phyloP scores from a whole-genome alignment of 768 basidiomycete species.

The Naganishia antarctica region DNA sequence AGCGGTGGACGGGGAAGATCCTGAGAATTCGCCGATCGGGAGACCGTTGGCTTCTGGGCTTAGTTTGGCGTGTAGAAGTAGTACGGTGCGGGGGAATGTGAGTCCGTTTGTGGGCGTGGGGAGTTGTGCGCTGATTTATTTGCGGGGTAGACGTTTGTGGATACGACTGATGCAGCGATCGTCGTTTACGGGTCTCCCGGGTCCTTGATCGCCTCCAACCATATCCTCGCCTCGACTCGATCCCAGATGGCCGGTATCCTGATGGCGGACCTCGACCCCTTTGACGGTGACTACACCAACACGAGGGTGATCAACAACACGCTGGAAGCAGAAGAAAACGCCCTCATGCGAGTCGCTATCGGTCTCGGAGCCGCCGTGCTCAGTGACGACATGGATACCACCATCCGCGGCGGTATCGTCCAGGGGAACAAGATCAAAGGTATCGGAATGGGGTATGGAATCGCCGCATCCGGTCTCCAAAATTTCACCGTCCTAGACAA shows the following conservation, averaged over 20 bases:
- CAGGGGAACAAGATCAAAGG: slow-evolving; percentile 49
- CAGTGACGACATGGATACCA: slow-evolving; percentile 49
- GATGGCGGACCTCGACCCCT: slow-evolving; percentile 51
- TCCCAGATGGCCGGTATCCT: slow-evolving; percentile 52
- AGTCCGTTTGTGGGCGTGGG: neutral
- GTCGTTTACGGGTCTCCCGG: slow-evolving; percentile 52
- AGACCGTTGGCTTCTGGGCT: slow-evolving; percentile 52
- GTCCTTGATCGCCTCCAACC: slow-evolving; percentile 48
- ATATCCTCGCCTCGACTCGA: slow-evolving; percentile 43
- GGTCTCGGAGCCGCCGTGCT: slow-evolving; percentile 51
- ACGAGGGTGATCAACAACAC: slow-evolving; percentile 50
- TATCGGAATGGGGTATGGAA: slow-evolving; percentile 52
- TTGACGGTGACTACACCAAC: slow-evolving; percentile 49
- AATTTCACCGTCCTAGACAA: slow-evolving; percentile 51
- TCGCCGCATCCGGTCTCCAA: slow-evolving; percentile 49
- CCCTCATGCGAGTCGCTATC: slow-evolving; percentile 51
- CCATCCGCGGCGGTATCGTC: slow-evolving; percentile 48
- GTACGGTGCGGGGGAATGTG: slow-evolving; percentile 43
- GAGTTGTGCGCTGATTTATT: neutral
- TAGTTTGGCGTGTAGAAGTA: slow-evolving; percentile 50
- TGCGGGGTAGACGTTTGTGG: slow-evolving; percentile 44
- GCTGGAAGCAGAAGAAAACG: slow-evolving; percentile 45
- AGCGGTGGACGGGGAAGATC: slow-evolving; percentile 47
- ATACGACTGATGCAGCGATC: slow-evolving; percentile 51
- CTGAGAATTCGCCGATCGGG: slow-evolving; percentile 45